phyloP scores from a whole-genome alignment of 345 rosid species.

The Anacardium occidentale region DNA sequence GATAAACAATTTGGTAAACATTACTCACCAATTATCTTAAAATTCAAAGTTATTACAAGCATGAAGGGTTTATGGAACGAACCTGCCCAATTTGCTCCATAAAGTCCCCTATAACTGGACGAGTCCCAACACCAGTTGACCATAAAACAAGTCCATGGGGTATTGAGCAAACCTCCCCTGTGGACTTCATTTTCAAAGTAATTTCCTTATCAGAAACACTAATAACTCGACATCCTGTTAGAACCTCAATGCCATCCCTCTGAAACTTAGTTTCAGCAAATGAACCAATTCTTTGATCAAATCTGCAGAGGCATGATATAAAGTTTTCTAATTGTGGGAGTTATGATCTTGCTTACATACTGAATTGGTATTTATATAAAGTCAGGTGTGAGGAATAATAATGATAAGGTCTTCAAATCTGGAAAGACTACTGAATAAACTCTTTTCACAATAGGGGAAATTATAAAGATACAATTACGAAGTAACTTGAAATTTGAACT shows the following conservation, averaged over 20 bases:
- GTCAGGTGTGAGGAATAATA: not conserved
- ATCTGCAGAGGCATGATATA: slow-evolving; percentile 39
- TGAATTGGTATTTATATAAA: not conserved
- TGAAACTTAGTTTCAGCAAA: slow-evolving; percentile 83
- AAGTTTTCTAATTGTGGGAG: slow-evolving; percentile 5
- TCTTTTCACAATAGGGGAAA: not conserved
- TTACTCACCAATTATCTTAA: not conserved
- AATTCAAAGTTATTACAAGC: not conserved
- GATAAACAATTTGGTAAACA: slow-evolving; percentile 8
- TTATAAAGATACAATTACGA: not conserved
- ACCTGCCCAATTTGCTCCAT: slow-evolving; percentile 97
- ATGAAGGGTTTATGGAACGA: not conserved
- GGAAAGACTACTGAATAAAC: not conserved
- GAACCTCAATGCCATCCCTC: slow-evolving; percentile 83
- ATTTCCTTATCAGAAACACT: slow-evolving; percentile 71
- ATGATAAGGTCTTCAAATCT: not conserved
- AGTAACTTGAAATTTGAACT: not conserved
- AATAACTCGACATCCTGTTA: slow-evolving; percentile 79
- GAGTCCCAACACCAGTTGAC: slow-evolving; percentile 91
- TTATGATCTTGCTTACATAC: not conserved
- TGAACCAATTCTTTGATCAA: slow-evolving; percentile 84
- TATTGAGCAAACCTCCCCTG: slow-evolving; percentile 50
- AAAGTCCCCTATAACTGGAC: slow-evolving; percentile 70
- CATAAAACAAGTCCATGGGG: slow-evolving; percentile 90
- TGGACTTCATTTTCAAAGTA: slow-evolving; percentile 61